These are phyloP conservation scores for Fusarium camptoceras DNA, from an alignment of 2,329 filamentous ascomycete species.

Conservation along the genomic window DNA sequence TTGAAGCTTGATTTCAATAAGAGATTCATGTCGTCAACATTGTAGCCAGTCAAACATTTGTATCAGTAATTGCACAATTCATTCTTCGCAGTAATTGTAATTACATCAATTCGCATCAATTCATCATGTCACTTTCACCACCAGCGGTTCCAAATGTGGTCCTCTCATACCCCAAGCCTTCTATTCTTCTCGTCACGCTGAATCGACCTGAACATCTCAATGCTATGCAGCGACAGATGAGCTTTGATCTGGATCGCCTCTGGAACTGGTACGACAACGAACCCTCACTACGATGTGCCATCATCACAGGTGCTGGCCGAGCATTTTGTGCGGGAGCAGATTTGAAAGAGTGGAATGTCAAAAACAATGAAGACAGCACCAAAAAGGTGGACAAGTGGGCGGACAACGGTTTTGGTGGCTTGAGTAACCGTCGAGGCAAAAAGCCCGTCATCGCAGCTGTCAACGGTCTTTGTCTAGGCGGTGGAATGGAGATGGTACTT, in stretches of 20 bases:
- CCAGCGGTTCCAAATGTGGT: conserved; percentile 56
- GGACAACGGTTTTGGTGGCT: conserved; percentile 66
- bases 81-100: not conserved
- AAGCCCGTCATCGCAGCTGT: conserved; percentile 82
- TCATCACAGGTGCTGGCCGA: conserved; percentile 71
- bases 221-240: conserved; percentile 62
- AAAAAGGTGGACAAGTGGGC: conserved; percentile 57
- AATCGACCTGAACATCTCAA: conserved; percentile 70
- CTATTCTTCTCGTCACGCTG: conserved; percentile 70
- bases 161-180: conserved; percentile 63
- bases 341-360: conserved; percentile 70
- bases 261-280: conserved; percentile 73
- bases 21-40: conserved; percentile 4
- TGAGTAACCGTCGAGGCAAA: conserved; percentile 72
- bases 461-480: conserved; percentile 78
- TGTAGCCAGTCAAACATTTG: not conserved
- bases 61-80: not conserved
- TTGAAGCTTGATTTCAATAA: conserved; percentile 21
- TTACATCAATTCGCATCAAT: conserved; percentile 10
- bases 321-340: conserved; percentile 77
- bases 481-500: conserved; percentile 78
- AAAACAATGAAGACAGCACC: conserved; percentile 49
- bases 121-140: conserved; percentile 50
- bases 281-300: conserved; percentile 68
- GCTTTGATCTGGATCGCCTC: conserved; percentile 60